Evolutionary conservation across 495 filamentous ascomycete genomes (phyloP).

Genomic region (Mycothermus thermophilus): DNA sequence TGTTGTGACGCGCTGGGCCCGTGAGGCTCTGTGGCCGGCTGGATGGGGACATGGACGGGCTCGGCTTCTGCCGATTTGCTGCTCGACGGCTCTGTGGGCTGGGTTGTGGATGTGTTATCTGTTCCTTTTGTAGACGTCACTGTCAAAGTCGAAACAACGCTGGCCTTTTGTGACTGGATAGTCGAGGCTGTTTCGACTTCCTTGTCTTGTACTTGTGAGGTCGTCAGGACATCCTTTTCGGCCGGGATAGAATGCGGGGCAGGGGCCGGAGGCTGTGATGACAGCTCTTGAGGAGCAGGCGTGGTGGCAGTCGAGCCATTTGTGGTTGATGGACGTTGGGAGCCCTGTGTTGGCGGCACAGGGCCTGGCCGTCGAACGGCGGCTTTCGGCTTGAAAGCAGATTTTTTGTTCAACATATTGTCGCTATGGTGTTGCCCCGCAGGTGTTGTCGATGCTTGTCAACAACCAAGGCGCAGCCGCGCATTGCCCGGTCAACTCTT

Average conservation of each 20-base stretch:
- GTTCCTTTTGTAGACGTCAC: background rate
- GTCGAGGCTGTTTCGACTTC: background rate
- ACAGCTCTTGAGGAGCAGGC: constrained; percentile 6
- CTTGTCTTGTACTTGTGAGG: background rate
- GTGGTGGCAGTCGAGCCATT: constrained; percentile 1
- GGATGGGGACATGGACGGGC: no score
- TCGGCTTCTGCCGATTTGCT: no score
- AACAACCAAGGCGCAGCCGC: background rate
- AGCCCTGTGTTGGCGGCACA: constrained; percentile 4
- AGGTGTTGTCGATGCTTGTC: constrained; percentile 6
- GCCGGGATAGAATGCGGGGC: background rate
- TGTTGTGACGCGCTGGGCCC: no score
- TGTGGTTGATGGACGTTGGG: constrained; percentile 3
- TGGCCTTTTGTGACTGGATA: background rate
- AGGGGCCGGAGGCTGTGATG: background rate
- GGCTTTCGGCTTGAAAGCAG: constrained; percentile 31
- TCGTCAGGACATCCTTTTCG: background rate
- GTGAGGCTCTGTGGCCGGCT: no score
- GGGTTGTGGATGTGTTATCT: no score
- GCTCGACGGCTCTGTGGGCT: no score
- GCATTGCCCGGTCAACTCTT: constrained; percentile 1
- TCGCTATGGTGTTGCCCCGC: constrained; percentile 7
- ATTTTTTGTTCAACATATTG: constrained; percentile 34
- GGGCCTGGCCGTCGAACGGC: constrained; percentile 9
- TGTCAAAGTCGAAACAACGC: background rate